Percentiles rank a stretch among this genome's conserved stretches.
Evolutionary conservation across 352 stramenopile genomes (phyloP).

Genomic region (Thraustochytrium striatum): DNA sequence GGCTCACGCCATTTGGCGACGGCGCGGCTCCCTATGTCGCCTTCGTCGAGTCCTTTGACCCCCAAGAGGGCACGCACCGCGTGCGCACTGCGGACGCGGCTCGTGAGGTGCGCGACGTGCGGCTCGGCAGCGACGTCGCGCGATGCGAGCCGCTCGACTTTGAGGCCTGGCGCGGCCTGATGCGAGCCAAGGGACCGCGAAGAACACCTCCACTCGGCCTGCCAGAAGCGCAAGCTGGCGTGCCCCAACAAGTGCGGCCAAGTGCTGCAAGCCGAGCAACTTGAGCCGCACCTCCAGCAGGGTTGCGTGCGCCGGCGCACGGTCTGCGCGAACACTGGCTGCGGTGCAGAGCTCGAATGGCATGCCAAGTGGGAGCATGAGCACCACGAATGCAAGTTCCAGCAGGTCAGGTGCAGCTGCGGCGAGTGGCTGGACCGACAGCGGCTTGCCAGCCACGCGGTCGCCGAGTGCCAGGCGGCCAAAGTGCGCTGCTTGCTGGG

Average conservation of each 20-base stretch:
- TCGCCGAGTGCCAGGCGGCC: conserved; percentile 5
- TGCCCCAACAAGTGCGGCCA: conserved; percentile 50
- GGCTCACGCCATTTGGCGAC: no score
- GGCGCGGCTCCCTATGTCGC: not conserved
- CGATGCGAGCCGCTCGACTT: conserved; percentile 19
- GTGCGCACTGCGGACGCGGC: not conserved
- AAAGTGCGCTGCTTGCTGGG: conserved; percentile 35
- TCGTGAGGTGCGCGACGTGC: not conserved
- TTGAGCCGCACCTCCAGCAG: conserved; percentile 25
- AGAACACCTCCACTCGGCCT: not conserved
- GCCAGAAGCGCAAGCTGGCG: conserved; percentile 31
- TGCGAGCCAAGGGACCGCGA: conserved; percentile 7
- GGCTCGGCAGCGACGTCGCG: not conserved
- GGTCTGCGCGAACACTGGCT: conserved; percentile 43
- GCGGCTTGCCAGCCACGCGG: not conserved
- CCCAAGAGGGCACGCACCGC: not conserved
- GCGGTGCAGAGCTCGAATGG: conserved; percentile 14
- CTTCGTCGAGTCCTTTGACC: not conserved
- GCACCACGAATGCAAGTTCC: conserved; percentile 50
- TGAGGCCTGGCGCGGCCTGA: not conserved
- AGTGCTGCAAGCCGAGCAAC: conserved; percentile 45
- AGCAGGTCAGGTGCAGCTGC: conserved; percentile 48
- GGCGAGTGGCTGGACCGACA: conserved; percentile 35
- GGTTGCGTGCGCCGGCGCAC: conserved; percentile 46
- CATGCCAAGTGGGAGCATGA: conserved; percentile 40